Conservation (phyloP, 148 eudicot genomes). For the Camellia lanceoleosa region DNA sequence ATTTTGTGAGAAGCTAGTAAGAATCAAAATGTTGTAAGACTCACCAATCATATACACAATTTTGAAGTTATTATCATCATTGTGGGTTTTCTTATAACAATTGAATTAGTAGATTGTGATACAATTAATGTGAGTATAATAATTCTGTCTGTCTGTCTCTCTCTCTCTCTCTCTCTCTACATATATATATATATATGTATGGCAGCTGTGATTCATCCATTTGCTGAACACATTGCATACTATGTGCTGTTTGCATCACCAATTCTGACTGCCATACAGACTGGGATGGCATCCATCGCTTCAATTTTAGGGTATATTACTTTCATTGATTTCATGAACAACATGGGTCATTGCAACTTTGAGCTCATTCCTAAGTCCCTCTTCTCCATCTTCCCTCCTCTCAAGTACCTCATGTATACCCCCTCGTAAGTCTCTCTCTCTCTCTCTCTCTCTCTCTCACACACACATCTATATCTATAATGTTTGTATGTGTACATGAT, state of each 20-base stretch:
- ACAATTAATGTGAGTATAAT: background rate
- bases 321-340: conserved; percentile 64
- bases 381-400: conserved; percentile 57
- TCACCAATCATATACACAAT: no score
- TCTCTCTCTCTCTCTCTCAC: background rate
- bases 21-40: no score
- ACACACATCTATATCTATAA: no score
- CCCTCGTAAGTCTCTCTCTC: conserved; percentile 56
- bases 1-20: no score
- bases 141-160: background rate
- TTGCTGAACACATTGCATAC: conserved; percentile 64
- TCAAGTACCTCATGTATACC: conserved; percentile 72
- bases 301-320: conserved; percentile 31
- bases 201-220: conserved; percentile 72
- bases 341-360: conserved; percentile 80
- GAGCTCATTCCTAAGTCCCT: conserved; percentile 57
- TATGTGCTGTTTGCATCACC: conserved; percentile 47
- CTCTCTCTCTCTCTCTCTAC: background rate
- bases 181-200: background rate
- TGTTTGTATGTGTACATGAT: no score
- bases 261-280: conserved; percentile 11
- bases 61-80: no score
- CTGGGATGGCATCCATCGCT: conserved; percentile 27
- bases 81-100: no score
- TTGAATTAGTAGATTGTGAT: no score